phyloP scores from a whole-genome alignment of 1,284 basidiomycete species.

The Anthracocystis setariae region DNA sequence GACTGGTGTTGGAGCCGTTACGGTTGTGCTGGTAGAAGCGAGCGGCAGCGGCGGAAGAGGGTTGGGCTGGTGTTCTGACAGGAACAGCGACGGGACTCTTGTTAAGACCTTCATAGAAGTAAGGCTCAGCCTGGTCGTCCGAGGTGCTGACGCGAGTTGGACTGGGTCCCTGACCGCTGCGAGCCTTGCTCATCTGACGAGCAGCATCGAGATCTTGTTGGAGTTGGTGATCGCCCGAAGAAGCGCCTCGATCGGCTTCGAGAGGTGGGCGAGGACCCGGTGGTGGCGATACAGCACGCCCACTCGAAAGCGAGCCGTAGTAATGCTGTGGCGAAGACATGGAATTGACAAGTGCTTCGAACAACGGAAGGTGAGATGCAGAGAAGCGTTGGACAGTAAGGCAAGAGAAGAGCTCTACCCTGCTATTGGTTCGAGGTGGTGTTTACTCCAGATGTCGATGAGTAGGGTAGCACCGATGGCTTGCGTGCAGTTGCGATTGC shows the following conservation, averaged over 20 bases:
- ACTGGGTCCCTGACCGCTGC: conserved; percentile 35
- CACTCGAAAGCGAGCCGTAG: conserved; percentile 38
- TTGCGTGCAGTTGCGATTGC: too few relatives aligned
- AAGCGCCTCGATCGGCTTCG: conserved; percentile 12
- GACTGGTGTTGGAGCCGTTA: conserved; percentile 60
- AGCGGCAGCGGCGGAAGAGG: conserved; percentile 39
- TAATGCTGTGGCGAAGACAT: conserved; percentile 49
- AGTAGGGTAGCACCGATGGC: too few relatives aligned
- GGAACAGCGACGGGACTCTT: conserved; percentile 33
- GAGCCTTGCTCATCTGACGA: conserved; percentile 63
- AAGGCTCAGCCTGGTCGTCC: conserved; percentile 39
- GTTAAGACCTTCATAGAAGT: conserved; percentile 42
- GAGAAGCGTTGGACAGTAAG: neutral
- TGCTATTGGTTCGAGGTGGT: too few relatives aligned
- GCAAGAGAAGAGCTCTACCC: neutral
- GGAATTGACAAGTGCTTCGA: neutral
- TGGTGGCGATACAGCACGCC: conserved; percentile 37
- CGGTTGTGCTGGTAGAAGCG: conserved; percentile 63
- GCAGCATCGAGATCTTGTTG: conserved; percentile 65
- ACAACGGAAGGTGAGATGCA: too few relatives aligned
- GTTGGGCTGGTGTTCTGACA: conserved; percentile 29
- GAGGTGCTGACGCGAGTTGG: conserved; percentile 39
- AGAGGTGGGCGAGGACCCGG: conserved; percentile 12
- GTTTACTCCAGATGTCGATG: too few relatives aligned
- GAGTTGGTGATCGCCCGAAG: conserved; percentile 53